Evolutionary conservation across 345 rosid genomes (phyloP).

Genomic region (Aquilaria sinensis): DNA sequence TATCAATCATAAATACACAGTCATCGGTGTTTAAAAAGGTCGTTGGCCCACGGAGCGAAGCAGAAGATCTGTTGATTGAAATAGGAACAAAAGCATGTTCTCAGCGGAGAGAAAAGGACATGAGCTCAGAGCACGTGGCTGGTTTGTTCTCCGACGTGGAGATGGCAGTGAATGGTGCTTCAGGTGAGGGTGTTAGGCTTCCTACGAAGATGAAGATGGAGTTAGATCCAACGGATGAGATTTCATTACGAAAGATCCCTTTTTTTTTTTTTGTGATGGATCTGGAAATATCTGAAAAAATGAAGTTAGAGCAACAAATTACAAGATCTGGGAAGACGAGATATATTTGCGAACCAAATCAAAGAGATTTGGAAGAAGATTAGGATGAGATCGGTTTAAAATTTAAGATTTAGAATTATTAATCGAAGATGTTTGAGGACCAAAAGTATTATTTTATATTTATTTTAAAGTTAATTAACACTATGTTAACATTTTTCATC

Average conservation of each 20-base stretch:
- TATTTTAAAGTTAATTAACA: too few species aligned
- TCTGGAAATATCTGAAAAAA: slow-evolving; percentile 81
- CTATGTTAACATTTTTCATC: too few species aligned
- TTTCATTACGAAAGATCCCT: slow-evolving; percentile 56
- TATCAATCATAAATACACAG: slow-evolving; percentile 74
- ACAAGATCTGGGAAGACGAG: too few species aligned
- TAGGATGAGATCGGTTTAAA: too few species aligned
- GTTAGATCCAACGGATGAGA: slow-evolving; percentile 31
- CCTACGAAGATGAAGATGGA: slow-evolving; percentile 50
- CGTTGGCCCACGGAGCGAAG: slow-evolving; percentile 19
- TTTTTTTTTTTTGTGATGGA: slow-evolving; percentile 74
- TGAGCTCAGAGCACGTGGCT: slow-evolving; percentile 28
- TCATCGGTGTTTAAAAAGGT: slow-evolving; percentile 34
- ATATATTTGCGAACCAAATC: too few species aligned
- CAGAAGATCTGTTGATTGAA: slow-evolving; percentile 54
- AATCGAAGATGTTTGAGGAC: too few species aligned
- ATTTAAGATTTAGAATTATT: too few species aligned
- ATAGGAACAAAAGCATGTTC: slow-evolving; percentile 19
- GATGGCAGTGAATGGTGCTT: slow-evolving; percentile 57
- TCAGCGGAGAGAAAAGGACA: slow-evolving; percentile 28
- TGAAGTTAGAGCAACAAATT: slow-evolving; percentile 25
- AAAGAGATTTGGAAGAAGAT: too few species aligned
- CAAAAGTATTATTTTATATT: too few species aligned
- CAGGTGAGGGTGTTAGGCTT: slow-evolving; percentile 86
- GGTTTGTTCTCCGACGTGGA: slow-evolving; percentile 54